phyloP scores from a whole-genome alignment of 768 basidiomycete species.

The Lactifluus hygrophoroides region DNA sequence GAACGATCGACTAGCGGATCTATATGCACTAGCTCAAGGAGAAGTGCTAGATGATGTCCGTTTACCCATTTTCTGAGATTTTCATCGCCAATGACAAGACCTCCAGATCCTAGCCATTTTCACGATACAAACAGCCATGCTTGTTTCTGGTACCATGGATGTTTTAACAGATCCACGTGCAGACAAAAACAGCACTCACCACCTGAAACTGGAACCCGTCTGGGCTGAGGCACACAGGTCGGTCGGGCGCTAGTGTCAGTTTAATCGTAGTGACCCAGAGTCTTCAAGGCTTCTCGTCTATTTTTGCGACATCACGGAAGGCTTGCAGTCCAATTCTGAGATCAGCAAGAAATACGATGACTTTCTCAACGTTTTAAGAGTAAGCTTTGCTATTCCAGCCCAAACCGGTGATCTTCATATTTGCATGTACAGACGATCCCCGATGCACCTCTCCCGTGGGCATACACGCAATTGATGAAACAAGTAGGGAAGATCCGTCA shows the following conservation, averaged over 20 bases:
- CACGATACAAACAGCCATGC: constrained; percentile 14
- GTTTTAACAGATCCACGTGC: not conserved
- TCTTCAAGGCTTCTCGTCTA: constrained; percentile 3
- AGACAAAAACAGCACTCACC: constrained; percentile 14
- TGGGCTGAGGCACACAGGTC: constrained; percentile 7
- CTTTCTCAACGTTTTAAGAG: constrained; percentile 5
- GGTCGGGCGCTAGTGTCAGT: not conserved
- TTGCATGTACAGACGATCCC: constrained; percentile 6
- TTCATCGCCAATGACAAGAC: not conserved
- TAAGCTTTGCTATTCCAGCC: not conserved
- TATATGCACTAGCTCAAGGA: constrained; percentile 11
- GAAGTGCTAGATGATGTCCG: constrained; percentile 15
- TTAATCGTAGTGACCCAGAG: not conserved
- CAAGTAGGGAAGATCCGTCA: constrained; percentile 14
- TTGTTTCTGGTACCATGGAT: constrained; percentile 14
- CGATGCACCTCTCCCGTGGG: constrained; percentile 11
- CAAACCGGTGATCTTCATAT: not conserved
- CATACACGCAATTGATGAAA: constrained; percentile 15
- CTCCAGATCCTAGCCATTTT: constrained; percentile 1
- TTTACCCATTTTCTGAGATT: not conserved
- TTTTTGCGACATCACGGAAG: constrained; percentile 11
- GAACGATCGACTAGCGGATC: constrained; percentile 12
- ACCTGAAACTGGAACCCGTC: constrained; percentile 4
- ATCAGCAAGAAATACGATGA: not conserved
- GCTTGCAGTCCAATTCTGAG: not conserved